A percentile compares a stretch with the other conserved stretches of the same genome.
These are phyloP conservation scores for Suillus alpinus DNA, from an alignment of 768 basidiomycete species.

Conservation along the genomic window DNA sequence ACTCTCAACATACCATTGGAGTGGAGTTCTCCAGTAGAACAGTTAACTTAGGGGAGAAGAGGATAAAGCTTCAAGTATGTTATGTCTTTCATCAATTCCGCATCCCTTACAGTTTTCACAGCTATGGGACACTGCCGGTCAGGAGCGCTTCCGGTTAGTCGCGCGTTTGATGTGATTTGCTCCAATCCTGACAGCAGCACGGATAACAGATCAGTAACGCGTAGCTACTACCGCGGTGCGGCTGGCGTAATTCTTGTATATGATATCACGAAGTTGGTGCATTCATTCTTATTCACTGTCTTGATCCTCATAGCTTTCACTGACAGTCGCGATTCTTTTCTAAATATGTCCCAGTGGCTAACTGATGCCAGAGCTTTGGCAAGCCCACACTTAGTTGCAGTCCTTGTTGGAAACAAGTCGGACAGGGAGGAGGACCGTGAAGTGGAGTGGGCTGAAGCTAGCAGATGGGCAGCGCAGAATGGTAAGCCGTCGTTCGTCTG, in stretches of 20 bases:
- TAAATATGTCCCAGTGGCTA: slow-evolving; percentile 83
- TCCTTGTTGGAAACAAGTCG: slow-evolving; percentile 93
- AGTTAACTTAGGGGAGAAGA: slow-evolving; percentile 88
- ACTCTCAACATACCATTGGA: slow-evolving; percentile 97
- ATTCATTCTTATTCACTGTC: slow-evolving; percentile 4
- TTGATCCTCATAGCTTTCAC: neutral
- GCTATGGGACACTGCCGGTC: slow-evolving; percentile 98
- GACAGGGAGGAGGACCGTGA: slow-evolving; percentile 94
- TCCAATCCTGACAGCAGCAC: slow-evolving; percentile 14
- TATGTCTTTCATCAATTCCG: slow-evolving; percentile 8
- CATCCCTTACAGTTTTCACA: slow-evolving; percentile 31
- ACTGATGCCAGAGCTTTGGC: slow-evolving; percentile 91
- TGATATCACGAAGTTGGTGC: slow-evolving; percentile 80
- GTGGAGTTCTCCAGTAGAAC: slow-evolving; percentile 97
- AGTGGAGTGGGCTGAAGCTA: slow-evolving; percentile 94
- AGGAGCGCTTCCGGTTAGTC: slow-evolving; percentile 83
- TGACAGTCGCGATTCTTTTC: slow-evolving; percentile 81
- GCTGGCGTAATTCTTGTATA: slow-evolving; percentile 91
- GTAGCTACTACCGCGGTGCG: slow-evolving; percentile 95
- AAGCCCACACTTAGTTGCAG: slow-evolving; percentile 85
- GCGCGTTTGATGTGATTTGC: slow-evolving; percentile 11
- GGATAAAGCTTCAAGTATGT: slow-evolving; percentile 90
- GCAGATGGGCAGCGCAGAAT: slow-evolving; percentile 94
- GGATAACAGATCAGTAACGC: slow-evolving; percentile 72
- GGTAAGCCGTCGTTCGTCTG: slow-evolving; percentile 44